Conservation (phyloP, 768 basidiomycete genomes). For the Trametes cubensis region DNA sequence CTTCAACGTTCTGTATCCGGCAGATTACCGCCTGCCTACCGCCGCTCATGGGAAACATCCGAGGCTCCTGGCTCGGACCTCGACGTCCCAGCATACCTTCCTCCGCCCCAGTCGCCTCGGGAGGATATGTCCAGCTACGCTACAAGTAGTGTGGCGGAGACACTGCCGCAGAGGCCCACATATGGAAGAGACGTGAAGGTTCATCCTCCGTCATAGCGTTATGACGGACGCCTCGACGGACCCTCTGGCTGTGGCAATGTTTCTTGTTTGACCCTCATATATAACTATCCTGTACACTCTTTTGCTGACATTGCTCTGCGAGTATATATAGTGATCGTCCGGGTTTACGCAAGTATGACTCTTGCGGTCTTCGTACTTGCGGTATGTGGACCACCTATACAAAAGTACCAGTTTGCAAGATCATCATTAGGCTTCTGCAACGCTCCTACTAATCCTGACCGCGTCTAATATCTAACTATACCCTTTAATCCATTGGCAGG, state of each 20-base stretch:
- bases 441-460: too few relatives aligned
- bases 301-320: too few relatives aligned
- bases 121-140: neutral
- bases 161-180: neutral
- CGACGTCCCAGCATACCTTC: neutral
- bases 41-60: slow-evolving; percentile 13
- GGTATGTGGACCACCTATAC: too few relatives aligned
- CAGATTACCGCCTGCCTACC: slow-evolving; percentile 21
- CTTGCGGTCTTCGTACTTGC: too few relatives aligned
- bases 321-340: too few relatives aligned
- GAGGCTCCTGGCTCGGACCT: neutral
- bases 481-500: too few relatives aligned
- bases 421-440: too few relatives aligned
- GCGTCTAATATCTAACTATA: too few relatives aligned
- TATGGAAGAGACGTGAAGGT: neutral
- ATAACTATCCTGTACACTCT: too few relatives aligned
- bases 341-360: too few relatives aligned
- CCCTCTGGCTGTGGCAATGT: neutral
- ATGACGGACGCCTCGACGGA: neutral
- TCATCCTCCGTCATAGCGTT: neutral
- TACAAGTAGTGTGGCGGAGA: neutral
- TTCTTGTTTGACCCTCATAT: neutral
- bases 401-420: too few relatives aligned
- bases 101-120: neutral
- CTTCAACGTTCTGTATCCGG: slow-evolving; percentile 20